phyloP scores from a whole-genome alignment of 2,329 filamentous ascomycete genomes.

The Ceratocystis diversiconidia region DNA sequence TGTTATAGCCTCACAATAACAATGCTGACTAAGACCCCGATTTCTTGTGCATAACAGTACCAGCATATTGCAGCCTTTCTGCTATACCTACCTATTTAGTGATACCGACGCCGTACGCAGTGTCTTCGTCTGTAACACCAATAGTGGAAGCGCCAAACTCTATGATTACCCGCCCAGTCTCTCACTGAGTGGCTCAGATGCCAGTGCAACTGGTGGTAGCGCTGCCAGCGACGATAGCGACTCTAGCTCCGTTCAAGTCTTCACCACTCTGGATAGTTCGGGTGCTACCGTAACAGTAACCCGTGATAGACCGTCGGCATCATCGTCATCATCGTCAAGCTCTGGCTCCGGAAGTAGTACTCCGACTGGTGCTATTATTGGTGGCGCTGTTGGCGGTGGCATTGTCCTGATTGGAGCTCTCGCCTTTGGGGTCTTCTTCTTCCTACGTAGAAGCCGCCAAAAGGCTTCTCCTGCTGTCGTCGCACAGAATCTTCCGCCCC shows the following conservation, averaged over 20 bases:
- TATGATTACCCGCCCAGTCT: conserved; percentile 23
- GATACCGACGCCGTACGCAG: conserved; percentile 19
- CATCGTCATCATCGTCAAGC: background rate
- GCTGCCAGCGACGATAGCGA: background rate
- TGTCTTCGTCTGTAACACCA: conserved; percentile 22
- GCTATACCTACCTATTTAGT: conserved; percentile 24
- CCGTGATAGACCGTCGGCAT: background rate
- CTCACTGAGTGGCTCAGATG: conserved; percentile 19
- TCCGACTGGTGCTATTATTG: conserved; percentile 31
- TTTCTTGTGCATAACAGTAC: conserved; percentile 17
- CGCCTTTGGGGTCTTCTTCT: conserved; percentile 28
- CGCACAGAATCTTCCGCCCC: background rate
- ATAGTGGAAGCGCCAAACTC: conserved; percentile 22
- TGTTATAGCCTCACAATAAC: too few relatives aligned
- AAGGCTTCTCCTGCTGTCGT: background rate
- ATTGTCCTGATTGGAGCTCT: conserved; percentile 30
- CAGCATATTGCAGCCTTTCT: conserved; percentile 18
- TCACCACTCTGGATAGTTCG: conserved; percentile 8
- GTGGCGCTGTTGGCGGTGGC: conserved; percentile 22
- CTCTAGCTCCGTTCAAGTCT: conserved; percentile 12
- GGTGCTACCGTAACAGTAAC: conserved; percentile 1
- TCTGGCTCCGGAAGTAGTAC: conserved; percentile 19
- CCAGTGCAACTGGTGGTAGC: too few relatives aligned
- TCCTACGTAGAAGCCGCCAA: conserved; percentile 26
- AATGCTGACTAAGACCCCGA: conserved; percentile 12